phyloP scores from a whole-genome alignment of 2,329 filamentous ascomycete genomes.

The Phaeoacremonium minimum region DNA sequence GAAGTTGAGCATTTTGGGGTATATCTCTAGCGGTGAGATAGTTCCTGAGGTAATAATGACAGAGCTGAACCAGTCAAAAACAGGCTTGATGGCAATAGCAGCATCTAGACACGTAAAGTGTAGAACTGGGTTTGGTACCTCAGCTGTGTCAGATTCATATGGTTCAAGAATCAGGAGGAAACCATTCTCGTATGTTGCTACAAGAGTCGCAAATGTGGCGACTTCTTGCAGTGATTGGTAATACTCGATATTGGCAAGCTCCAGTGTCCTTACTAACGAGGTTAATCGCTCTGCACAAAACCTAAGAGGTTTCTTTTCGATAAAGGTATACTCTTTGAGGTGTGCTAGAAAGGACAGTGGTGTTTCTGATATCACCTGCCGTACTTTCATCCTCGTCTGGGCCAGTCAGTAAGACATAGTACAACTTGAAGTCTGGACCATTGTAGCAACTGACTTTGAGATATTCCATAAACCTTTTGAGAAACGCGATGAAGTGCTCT shows the following conservation, averaged over 20 bases:
- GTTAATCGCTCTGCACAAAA: slow-evolving; percentile 90
- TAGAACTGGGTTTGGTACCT: slow-evolving; percentile 83
- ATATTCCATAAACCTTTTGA: slow-evolving; percentile 96
- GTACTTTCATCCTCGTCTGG: slow-evolving; percentile 89
- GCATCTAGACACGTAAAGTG: slow-evolving; percentile 93
- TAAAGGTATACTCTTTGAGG: slow-evolving; percentile 86
- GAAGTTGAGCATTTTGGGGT: slow-evolving; percentile 92
- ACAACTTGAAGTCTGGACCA: too few relatives aligned
- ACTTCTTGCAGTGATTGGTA: slow-evolving; percentile 92
- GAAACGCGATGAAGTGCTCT: slow-evolving; percentile 90
- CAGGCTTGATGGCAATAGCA: slow-evolving; percentile 89
- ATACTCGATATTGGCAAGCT: slow-evolving; percentile 91
- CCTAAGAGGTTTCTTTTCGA: slow-evolving; percentile 82
- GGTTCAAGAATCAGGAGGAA: slow-evolving; percentile 90
- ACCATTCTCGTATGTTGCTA: slow-evolving; percentile 89
- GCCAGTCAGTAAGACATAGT: too few relatives aligned
- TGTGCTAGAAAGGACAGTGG: slow-evolving; percentile 85
- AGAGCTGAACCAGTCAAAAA: slow-evolving; percentile 89
- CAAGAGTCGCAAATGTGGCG: slow-evolving; percentile 86
- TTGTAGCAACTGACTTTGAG: too few relatives aligned
- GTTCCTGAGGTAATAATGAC: slow-evolving; percentile 96
- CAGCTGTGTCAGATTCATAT: slow-evolving; percentile 85
- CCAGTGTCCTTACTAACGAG: slow-evolving; percentile 85
- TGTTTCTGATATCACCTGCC: slow-evolving; percentile 89
- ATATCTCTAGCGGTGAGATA: slow-evolving; percentile 91